Evolutionary conservation across 768 basidiomycete species (phyloP).

Genomic region (Lyophyllum semitale): DNA sequence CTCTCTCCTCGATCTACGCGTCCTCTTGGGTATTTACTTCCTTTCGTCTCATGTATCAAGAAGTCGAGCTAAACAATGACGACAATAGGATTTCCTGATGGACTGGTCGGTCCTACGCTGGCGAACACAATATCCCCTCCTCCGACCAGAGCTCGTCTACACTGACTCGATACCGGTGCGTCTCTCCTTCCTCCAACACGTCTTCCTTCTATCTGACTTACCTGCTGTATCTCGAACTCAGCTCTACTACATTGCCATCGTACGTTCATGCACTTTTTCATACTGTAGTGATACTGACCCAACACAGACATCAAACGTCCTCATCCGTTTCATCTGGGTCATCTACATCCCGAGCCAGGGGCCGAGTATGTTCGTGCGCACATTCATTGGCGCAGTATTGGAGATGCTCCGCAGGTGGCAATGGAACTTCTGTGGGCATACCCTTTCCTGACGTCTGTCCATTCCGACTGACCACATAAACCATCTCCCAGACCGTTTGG

Average conservation of each 20-base stretch:
- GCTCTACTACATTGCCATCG: slow-evolving; percentile 81
- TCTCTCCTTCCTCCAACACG: background rate
- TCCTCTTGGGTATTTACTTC: slow-evolving; percentile 69
- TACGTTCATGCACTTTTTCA: slow-evolving; percentile 34
- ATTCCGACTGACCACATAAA: background rate
- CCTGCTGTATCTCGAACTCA: slow-evolving; percentile 23
- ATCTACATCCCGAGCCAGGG: slow-evolving; percentile 65
- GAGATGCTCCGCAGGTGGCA: slow-evolving; percentile 83
- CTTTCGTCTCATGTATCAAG: background rate
- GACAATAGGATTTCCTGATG: slow-evolving; percentile 73
- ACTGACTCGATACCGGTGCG: slow-evolving; percentile 58
- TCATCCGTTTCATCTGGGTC: slow-evolving; percentile 84
- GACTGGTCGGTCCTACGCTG: slow-evolving; percentile 87
- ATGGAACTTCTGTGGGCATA: slow-evolving; percentile 86
- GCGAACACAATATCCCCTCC: slow-evolving; percentile 53
- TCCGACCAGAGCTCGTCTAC: slow-evolving; percentile 80
- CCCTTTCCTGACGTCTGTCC: background rate
- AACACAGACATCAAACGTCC: slow-evolving; percentile 66
- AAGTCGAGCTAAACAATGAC: background rate
- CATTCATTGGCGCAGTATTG: slow-evolving; percentile 67
- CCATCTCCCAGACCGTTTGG: slow-evolving; percentile 62
- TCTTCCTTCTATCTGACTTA: background rate
- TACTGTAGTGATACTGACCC: background rate
- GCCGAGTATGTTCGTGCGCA: slow-evolving; percentile 51
- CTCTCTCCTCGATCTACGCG: slow-evolving; percentile 69